These are phyloP conservation scores for Fagopyrum homotropicum DNA, from an alignment of 148 eudicot species.

Conservation along the genomic window DNA sequence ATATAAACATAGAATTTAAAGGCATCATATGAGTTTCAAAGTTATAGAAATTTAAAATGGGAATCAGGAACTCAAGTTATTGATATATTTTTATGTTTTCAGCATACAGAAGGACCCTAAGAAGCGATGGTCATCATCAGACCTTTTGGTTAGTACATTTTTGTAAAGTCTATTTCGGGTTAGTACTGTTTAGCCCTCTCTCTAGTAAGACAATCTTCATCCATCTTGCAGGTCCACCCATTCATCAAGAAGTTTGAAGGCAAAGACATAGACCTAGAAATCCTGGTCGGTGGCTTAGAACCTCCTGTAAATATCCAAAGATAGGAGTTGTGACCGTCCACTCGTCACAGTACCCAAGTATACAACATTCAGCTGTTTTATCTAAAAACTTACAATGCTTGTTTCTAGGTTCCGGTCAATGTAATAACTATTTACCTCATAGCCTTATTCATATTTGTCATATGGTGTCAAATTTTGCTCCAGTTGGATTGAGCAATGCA, in stretches of 20 bases:
- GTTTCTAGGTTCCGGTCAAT: not conserved
- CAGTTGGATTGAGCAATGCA: not conserved
- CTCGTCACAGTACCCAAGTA: not conserved
- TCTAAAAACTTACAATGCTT: not conserved
- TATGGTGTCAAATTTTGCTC: not conserved
- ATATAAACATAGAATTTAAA: not conserved
- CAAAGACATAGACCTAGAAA: slow-evolving; percentile 82
- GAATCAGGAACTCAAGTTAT: not conserved
- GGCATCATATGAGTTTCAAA: not conserved
- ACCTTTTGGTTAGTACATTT: slow-evolving; percentile 70
- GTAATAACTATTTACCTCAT: not conserved
- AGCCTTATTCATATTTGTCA: not conserved
- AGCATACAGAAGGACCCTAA: slow-evolving; percentile 91
- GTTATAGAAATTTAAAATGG: not conserved
- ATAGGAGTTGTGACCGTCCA: slow-evolving; percentile 15
- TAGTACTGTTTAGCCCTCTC: not conserved
- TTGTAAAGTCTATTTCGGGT: not conserved
- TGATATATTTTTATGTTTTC: slow-evolving; percentile 19
- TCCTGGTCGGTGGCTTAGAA: slow-evolving; percentile 75
- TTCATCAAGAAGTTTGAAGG: slow-evolving; percentile 92
- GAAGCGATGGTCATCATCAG: slow-evolving; percentile 71
- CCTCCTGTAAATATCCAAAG: slow-evolving; percentile 74
- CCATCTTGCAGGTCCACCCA: slow-evolving; percentile 62
- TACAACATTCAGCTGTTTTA: not conserved
- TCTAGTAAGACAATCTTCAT: not conserved